These are phyloP conservation scores for Sporobolomyces roseus DNA, from an alignment of 768 basidiomycete species.

Conservation along the genomic window DNA sequence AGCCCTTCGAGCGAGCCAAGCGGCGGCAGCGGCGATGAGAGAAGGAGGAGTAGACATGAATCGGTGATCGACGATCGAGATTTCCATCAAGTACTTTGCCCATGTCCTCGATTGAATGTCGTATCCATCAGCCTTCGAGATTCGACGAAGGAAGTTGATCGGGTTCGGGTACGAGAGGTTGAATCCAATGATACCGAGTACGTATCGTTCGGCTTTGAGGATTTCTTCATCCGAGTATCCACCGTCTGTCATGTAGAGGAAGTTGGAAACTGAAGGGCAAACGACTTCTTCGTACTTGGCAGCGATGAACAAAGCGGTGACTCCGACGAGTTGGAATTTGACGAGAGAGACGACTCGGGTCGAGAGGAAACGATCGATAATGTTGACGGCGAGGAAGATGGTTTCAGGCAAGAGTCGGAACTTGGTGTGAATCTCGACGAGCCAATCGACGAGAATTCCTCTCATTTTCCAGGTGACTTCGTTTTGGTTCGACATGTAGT, in stretches of 20 bases:
- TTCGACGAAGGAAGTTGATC: conserved; percentile 78
- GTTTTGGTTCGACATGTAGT: conserved; percentile 75
- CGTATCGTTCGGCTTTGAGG: conserved; percentile 80
- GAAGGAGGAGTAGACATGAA: conserved; percentile 71
- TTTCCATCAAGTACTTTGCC: conserved; percentile 86
- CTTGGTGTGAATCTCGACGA: conserved; percentile 81
- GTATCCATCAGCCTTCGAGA: conserved; percentile 90
- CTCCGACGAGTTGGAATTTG: conserved; percentile 86
- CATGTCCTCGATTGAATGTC: conserved; percentile 79
- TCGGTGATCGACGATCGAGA: conserved; percentile 73
- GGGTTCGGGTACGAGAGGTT: conserved; percentile 82
- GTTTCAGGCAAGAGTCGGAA: conserved; percentile 86
- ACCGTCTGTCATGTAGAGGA: conserved; percentile 72
- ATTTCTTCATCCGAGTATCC: conserved; percentile 75
- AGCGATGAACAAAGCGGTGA: conserved; percentile 79
- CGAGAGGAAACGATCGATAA: conserved; percentile 67
- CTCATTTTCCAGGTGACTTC: conserved; percentile 87
- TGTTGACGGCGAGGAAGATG: conserved; percentile 80
- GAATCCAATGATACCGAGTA: conserved; percentile 80
- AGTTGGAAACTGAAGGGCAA: conserved; percentile 75
- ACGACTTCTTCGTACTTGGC: conserved; percentile 91
- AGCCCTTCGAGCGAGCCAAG: conserved; percentile 78
- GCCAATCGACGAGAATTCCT: conserved; percentile 83
- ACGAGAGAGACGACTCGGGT: conserved; percentile 69
- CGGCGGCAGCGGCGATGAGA: conserved; percentile 71